Conservation (phyloP, 805 yeast genomes). For the Pichia californica region DNA sequence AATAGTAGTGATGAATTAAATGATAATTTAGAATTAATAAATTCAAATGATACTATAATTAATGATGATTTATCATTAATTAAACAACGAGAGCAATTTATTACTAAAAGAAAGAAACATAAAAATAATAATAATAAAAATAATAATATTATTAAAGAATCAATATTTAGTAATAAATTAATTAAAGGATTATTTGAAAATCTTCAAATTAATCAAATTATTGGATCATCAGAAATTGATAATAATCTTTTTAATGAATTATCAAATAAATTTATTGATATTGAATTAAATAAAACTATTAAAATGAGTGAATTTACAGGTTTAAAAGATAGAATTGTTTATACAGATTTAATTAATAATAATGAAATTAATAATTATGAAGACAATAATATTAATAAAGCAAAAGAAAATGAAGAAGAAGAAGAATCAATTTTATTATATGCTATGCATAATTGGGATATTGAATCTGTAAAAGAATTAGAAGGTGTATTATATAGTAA, state of each 20-base stretch:
- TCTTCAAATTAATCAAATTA: neutral
- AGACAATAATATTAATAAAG: no score
- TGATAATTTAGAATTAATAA: conserved; percentile 11
- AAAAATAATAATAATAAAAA: neutral
- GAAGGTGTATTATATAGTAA: conserved; percentile 11
- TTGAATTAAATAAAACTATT: conserved; percentile 30
- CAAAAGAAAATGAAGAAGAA: no score
- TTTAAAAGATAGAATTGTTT: conserved; percentile 10
- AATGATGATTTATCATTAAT: conserved; percentile 16
- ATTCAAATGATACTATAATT: no score
- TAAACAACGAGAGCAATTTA: neutral
- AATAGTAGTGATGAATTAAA: neutral
- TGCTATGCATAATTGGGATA: conserved; percentile 12
- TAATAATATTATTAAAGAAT: neutral
- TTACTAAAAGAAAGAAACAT: neutral
- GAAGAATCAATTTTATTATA: conserved; percentile 5
- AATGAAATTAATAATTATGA: conserved; percentile 9
- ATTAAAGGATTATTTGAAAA: conserved; percentile 4
- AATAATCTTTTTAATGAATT: conserved; percentile 23
- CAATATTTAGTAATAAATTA: neutral
- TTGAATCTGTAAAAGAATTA: conserved; percentile 10
- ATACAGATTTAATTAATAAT: conserved; percentile 1
- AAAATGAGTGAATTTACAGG: conserved; percentile 30
- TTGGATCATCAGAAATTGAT: conserved; percentile 1
- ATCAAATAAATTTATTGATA: conserved; percentile 31